Percentiles rank a stretch among this genome's conserved stretches.
Evolutionary conservation across 2,329 filamentous ascomycete species (phyloP).

Genomic region (Calonectria pteridis): DNA sequence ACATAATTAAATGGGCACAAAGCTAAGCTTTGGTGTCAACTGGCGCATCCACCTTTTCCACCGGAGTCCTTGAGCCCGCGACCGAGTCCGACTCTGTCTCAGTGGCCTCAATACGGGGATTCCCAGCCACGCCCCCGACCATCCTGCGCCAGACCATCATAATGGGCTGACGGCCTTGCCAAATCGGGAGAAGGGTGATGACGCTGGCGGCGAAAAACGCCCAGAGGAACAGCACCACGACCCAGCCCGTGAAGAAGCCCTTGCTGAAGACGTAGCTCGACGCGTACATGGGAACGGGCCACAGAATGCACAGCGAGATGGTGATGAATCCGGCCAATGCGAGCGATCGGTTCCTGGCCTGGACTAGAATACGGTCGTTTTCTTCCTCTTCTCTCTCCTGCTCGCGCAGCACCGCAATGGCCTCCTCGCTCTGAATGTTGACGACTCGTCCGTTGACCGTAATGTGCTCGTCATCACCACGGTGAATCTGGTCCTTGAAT

Average conservation of each 20-base stretch:
- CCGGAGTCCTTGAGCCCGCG: not conserved
- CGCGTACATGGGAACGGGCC: conserved; percentile 48
- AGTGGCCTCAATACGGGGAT: conserved; percentile 11
- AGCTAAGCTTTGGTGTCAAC: not conserved
- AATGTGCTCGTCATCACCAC: conserved; percentile 23
- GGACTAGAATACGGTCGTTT: conserved; percentile 14
- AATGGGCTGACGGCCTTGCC: conserved; percentile 21
- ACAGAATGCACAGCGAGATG: conserved; percentile 40
- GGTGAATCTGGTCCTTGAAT: conserved; percentile 25
- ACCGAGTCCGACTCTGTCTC: conserved; percentile 19
- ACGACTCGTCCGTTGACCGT: conserved; percentile 15
- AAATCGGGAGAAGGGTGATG: conserved; percentile 26
- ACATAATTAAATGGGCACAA: not conserved
- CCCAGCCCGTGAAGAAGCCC: conserved; percentile 27
- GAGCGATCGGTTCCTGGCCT: conserved; percentile 16
- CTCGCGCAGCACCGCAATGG: not conserved
- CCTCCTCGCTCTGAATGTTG: conserved; percentile 22
- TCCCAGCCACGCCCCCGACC: conserved; percentile 2
- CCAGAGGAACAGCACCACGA: conserved; percentile 28
- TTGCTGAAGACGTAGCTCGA: conserved; percentile 46
- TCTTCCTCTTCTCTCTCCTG: conserved; percentile 26
- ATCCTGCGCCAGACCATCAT: conserved; percentile 8
- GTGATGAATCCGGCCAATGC: conserved; percentile 12
- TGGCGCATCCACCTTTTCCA: conserved; percentile 17
- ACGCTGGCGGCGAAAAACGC: conserved; percentile 20